phyloP scores from a whole-genome alignment of 2,329 filamentous ascomycete species.

The Sordariomycetes sp. region DNA sequence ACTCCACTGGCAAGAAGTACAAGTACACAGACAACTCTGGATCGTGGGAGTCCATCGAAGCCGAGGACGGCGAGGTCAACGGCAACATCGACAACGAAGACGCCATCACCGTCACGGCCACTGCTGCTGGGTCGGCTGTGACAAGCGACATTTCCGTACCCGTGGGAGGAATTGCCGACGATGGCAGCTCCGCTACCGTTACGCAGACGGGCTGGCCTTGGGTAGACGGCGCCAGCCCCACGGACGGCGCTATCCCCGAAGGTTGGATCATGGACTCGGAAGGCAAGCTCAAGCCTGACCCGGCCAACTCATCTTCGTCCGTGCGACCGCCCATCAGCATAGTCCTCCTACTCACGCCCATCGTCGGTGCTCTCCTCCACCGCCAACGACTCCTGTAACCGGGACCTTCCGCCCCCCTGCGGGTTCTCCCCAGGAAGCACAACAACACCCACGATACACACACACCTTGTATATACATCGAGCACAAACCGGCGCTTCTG shows the following conservation, averaged over 20 bases:
- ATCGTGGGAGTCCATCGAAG: conserved; percentile 70
- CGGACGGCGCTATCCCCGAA: conserved; percentile 54
- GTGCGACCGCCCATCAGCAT: background rate
- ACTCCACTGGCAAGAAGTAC: conserved; percentile 85
- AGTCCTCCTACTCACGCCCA: background rate
- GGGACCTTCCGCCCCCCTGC: background rate
- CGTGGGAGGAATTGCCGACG: conserved; percentile 56
- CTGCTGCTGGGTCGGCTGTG: conserved; percentile 53
- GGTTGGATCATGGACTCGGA: conserved; percentile 74
- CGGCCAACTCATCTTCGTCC: conserved; percentile 34
- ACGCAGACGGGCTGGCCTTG: conserved; percentile 61
- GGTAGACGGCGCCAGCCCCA: conserved; percentile 46
- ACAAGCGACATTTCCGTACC: conserved; percentile 57
- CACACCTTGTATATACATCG: too few relatives aligned
- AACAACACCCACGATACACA: too few relatives aligned
- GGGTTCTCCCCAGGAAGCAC: background rate
- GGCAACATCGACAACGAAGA: conserved; percentile 51
- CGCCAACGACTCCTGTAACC: background rate
- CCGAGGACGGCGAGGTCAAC: conserved; percentile 71
- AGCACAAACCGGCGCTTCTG: too few relatives aligned
- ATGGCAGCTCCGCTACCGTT: conserved; percentile 39
- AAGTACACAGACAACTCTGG: conserved; percentile 71
- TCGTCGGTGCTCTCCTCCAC: background rate
- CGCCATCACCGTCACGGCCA: conserved; percentile 39
- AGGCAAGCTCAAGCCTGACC: conserved; percentile 75